These are phyloP conservation scores for Fusarium tupiense DNA, from an alignment of 2,329 filamentous ascomycete genomes.

Conservation along the genomic window DNA sequence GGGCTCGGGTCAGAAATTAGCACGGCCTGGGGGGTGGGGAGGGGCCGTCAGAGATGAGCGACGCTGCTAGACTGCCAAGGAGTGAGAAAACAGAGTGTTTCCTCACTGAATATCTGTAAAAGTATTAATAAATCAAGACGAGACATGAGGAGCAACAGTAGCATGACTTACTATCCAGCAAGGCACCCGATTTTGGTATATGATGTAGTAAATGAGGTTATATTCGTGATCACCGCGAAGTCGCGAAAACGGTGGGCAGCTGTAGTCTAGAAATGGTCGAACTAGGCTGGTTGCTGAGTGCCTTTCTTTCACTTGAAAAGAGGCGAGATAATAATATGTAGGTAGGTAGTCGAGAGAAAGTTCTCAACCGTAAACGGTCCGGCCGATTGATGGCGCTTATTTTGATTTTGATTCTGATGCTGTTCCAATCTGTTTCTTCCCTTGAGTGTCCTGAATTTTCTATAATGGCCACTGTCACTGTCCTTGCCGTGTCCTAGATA, in stretches of 20 bases:
- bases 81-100: neutral
- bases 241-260: neutral
- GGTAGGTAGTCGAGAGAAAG: neutral
- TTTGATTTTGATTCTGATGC: neutral
- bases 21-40: constrained; percentile 23
- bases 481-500: constrained; percentile 8
- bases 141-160: neutral
- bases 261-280: neutral
- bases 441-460: neutral
- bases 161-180: neutral
- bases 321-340: neutral
- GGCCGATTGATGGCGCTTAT: neutral
- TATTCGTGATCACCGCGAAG: neutral
- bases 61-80: neutral
- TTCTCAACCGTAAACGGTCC: neutral
- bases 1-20: constrained; percentile 43
- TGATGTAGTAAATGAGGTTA: neutral
- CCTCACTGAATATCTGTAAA: neutral
- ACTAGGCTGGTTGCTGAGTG: neutral
- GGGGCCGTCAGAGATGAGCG: constrained; percentile 1
- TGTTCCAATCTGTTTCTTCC: neutral
- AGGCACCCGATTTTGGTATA: neutral
- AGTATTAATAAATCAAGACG: neutral
- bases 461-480: neutral
- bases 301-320: neutral